Base-by-base conservation (phyloP, 2,329 filamentous ascomycete species). In the Alternaria consortialis region DNA sequence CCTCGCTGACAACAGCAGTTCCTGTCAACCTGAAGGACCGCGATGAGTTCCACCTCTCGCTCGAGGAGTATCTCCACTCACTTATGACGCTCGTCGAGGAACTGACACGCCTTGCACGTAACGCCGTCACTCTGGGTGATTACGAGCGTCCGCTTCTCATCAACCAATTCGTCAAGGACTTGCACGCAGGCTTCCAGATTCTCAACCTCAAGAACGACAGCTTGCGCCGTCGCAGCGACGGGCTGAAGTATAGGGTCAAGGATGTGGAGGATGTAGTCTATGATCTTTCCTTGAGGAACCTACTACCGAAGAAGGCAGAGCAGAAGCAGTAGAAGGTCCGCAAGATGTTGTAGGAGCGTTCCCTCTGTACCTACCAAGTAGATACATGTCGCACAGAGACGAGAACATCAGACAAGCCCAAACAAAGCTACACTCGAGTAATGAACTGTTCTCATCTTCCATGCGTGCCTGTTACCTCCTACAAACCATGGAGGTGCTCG, bases 261-360 rank as follows among this genome's bases (percentile, higher is more conserved):
- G 94, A 97, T 78, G 93, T 97, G 12, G 95, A 99, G 83, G 95
- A 98, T 76, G 93, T 99, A 12, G 94, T 98, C 52, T 99, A 99
- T 75, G 95, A 99, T 78, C 82, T 99, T 58, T 94, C 92, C 25
- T 82, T 99, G 75, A 87, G 95, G 60, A 94, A 95, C 52, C 79
- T 98, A 74, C 85, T 96, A 12, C 72, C 74, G 3, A 77, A 76
- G 63, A 75, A 75, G 31, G 56, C 48, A 15, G 59, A 62, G 31
- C 53, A 62, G 52, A 59, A 55, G 60, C 51, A 62, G 36, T 47
- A 46, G n/a, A 13, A n/a, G 7, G 46, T 23, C 31, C 29, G 46
- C 13, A 36, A 23, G 46, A 8, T 25, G 31, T 6, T 25, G 46
- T 15, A 50, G 20, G 31, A 37, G 13, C 13, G 20, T 15, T 37